A percentile compares a stretch with the other conserved stretches of the same genome.
phyloP scores from a whole-genome alignment of 192 early-diverging fungal genomes.

The Spinellus fusiger region DNA sequence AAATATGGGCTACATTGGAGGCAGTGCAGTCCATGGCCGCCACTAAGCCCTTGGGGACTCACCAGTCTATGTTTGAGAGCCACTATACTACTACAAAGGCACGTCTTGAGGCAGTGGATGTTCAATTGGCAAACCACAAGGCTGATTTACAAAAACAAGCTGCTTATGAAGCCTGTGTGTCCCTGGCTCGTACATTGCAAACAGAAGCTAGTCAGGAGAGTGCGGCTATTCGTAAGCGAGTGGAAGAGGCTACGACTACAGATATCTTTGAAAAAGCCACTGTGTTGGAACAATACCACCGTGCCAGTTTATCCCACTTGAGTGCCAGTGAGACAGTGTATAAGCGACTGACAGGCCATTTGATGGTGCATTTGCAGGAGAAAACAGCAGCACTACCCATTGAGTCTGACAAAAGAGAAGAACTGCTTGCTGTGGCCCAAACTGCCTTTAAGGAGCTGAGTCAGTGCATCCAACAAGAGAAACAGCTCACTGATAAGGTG shows the following conservation, averaged over 20 bases:
- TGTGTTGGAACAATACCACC: background rate
- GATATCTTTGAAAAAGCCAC: background rate
- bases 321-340: background rate
- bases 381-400: background rate
- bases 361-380: background rate
- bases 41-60: too few relatives aligned
- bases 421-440: background rate
- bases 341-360: background rate
- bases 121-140: too few relatives aligned
- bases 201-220: background rate
- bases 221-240: background rate
- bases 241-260: background rate
- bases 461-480: background rate
- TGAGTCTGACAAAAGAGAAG: background rate
- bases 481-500: conserved; percentile 8
- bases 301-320: background rate
- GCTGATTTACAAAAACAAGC: background rate
- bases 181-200: background rate
- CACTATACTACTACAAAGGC: too few relatives aligned
- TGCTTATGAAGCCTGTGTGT: background rate
- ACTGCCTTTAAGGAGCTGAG: background rate
- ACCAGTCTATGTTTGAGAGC: too few relatives aligned
- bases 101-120: too few relatives aligned
- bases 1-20: too few relatives aligned
- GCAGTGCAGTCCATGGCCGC: too few relatives aligned